phyloP scores from a whole-genome alignment of 331 rosid genomes.

The Ulmus americana region DNA sequence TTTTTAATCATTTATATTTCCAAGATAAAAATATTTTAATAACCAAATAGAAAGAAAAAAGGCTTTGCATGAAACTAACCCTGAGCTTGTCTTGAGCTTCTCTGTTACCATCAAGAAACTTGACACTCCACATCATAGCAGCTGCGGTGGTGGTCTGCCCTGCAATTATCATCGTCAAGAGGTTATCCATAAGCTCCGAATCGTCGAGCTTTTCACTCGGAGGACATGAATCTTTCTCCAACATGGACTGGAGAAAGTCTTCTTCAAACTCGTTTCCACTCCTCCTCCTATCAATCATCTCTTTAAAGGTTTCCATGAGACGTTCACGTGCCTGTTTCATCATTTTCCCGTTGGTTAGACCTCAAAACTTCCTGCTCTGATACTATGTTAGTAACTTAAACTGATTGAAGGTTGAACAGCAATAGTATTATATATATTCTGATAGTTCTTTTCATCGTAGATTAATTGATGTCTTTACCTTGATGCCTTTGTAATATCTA shows the following conservation, averaged over 20 bases:
- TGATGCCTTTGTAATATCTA: constrained; percentile 59
- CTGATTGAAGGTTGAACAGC: too few relatives aligned
- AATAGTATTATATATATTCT: too few relatives aligned
- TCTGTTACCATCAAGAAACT: too few relatives aligned
- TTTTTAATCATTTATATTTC: too few relatives aligned
- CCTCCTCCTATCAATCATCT: constrained; percentile 41
- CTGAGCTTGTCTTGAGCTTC: too few relatives aligned
- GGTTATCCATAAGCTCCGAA: constrained; percentile 55
- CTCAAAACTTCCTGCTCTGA: too few relatives aligned
- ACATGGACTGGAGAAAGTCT: constrained; percentile 58
- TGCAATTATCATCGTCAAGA: constrained; percentile 50
- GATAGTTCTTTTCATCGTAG: too few relatives aligned
- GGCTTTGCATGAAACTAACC: too few relatives aligned
- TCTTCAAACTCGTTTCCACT: constrained; percentile 35
- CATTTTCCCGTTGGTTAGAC: too few relatives aligned
- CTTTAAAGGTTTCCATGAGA: constrained; percentile 46
- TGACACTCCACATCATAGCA: constrained; percentile 24
- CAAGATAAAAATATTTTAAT: too few relatives aligned
- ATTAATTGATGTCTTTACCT: constrained; percentile 25
- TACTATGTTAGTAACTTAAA: too few relatives aligned
- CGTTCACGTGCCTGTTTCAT: constrained; percentile 47
- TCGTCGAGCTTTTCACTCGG: constrained; percentile 49
- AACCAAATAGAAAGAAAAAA: too few relatives aligned
- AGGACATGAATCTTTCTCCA: constrained; percentile 41
- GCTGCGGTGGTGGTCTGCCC: constrained; percentile 69